Conservation (phyloP, 345 rosid species). For the Cardamine resedifolia region DNA sequence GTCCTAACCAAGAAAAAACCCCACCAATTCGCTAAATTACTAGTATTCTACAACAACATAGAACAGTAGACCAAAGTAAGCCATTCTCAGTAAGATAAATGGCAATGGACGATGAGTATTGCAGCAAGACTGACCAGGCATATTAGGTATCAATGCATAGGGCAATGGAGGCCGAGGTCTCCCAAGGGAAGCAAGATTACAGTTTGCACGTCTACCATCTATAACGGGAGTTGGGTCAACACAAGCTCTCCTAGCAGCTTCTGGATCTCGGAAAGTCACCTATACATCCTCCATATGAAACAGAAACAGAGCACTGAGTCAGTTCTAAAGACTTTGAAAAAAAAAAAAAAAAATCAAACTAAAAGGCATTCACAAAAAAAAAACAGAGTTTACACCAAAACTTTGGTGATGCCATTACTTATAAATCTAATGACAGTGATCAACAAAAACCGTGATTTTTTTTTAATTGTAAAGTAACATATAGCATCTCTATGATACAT, state of each 20-base stretch:
- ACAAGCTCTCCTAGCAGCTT: slow-evolving; percentile 95
- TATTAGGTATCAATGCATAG: slow-evolving; percentile 50
- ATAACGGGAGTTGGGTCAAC: slow-evolving; percentile 82
- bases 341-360: background rate
- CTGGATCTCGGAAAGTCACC: slow-evolving; percentile 98
- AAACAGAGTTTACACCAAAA: background rate
- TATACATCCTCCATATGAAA: slow-evolving; percentile 72
- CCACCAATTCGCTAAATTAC: slow-evolving; percentile 21
- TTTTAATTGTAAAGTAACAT: background rate
- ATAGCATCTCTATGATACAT: background rate
- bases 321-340: slow-evolving; percentile 35
- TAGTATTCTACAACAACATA: slow-evolving; percentile 1
- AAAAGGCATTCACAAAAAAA: background rate
- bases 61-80: background rate
- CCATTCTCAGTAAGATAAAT: slow-evolving; percentile 9
- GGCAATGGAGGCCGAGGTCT: slow-evolving; percentile 68
- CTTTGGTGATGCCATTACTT: background rate
- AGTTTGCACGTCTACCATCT: slow-evolving; percentile 95
- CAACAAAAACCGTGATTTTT: background rate
- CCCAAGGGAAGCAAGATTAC: slow-evolving; percentile 97
- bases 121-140: slow-evolving; percentile 39
- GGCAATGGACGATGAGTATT: background rate
- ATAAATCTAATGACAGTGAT: background rate
- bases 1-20: slow-evolving; percentile 46
- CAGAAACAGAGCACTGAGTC: slow-evolving; percentile 46